Evolutionary conservation across 805 yeast species (phyloP), one percentile per base, ranked within the genome.

Genomic region (Suhomyces vadensis): DNA sequence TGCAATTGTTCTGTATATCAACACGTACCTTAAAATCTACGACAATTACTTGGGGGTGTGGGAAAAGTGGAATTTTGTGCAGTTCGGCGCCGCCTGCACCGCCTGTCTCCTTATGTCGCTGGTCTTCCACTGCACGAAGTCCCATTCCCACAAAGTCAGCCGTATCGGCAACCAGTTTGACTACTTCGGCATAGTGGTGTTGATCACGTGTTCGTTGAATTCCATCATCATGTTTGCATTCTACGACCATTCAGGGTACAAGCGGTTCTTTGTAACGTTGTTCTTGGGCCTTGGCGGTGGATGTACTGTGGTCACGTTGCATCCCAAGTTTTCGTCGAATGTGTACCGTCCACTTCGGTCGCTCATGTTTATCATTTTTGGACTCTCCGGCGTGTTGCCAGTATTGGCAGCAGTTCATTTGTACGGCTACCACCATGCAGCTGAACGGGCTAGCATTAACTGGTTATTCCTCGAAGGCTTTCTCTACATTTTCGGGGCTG

Each of bases 261-360:
- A 69, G 39, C 49, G 50, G 37, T 41, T 52, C n/a, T 82, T 79
- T 52, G 61, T 74, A 9, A 46, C 53, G 0, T 42, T 85, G 13
- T 82, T 86, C 7, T 37, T 77, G 3, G 35, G 56, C 0, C 69
- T 88, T 11, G 97, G 95, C 0, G 29, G 66, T 0, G 61, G 76
- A 1, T 88, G 96, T 54, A 75, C 85, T 0, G 56, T 74, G 0
- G 71, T 86, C 25, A 85, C 94, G 0, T 64, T 88, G 47, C 73
- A 78, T 43, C 82, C 83, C 4, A 74, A 71, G 47, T 90, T 91
- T 58, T 71, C 88, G n/a, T 64, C 83, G 4, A 77, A 85, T 4
- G 74, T 70, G 23, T 89, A 87, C 82, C 75, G 96, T 27, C 82
- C 91, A 1, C 77, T 78, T 44, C 70, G 97, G 42, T 92, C 97